A percentile compares a stretch with the other conserved stretches of the same genome.
phyloP scores from a whole-genome alignment of 305 asterid genomes.

The Solanum chacoense region DNA sequence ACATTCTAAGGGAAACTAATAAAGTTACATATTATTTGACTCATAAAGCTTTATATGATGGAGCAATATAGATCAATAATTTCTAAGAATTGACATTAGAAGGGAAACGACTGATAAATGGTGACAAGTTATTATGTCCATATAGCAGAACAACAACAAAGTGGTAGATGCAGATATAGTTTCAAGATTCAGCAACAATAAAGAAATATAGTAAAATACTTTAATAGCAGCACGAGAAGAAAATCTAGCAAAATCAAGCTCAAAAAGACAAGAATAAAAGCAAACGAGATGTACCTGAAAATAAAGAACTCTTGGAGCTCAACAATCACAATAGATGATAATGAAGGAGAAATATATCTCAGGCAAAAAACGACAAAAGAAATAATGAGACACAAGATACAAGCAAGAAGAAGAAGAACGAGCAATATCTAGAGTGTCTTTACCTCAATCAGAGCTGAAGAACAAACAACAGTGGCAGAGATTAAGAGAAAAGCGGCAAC shows the following conservation, averaged over 20 bases:
- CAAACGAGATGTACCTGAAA: not conserved
- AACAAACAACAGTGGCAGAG: not conserved
- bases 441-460: not conserved
- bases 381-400: not conserved
- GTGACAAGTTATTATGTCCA: not conserved
- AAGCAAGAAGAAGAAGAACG: not conserved
- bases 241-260: not conserved
- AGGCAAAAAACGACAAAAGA: too few species aligned
- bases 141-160: not conserved
- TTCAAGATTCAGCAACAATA: not conserved
- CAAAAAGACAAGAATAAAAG: not conserved
- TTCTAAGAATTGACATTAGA: not conserved
- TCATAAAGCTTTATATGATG: not conserved
- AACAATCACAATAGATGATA: not conserved
- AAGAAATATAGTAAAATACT: not conserved
- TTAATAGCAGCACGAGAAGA: not conserved
- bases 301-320: not conserved
- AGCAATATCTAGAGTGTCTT: not conserved
- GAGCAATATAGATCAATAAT: too few species aligned
- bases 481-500: not conserved
- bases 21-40: not conserved
- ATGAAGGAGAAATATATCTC: not conserved
- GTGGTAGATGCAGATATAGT: not conserved
- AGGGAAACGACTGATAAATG: too few species aligned
- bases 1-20: not conserved